A percentile compares a stretch with the other conserved stretches of the same genome.
These are phyloP conservation scores for Serendipita sp. DNA, from an alignment of 768 basidiomycete species.

Conservation along the genomic window DNA sequence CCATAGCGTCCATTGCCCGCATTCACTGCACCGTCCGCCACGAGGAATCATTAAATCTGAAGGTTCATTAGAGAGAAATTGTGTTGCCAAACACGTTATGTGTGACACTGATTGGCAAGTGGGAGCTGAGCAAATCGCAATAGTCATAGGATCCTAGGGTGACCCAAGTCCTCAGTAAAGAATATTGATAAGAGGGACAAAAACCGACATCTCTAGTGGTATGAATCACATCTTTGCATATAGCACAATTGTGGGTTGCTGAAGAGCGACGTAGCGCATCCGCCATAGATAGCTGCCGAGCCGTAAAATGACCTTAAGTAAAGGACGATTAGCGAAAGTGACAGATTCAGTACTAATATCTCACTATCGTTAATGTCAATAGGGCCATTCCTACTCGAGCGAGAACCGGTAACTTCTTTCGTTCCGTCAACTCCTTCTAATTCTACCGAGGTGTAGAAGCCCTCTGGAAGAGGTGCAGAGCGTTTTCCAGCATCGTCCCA, in stretches of 20 bases:
- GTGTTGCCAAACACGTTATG: slow-evolving; percentile 35
- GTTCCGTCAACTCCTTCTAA: slow-evolving; percentile 52
- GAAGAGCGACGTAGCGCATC: background rate
- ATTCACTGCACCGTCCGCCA: slow-evolving; percentile 41
- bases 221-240: slow-evolving; percentile 27
- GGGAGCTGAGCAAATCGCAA: slow-evolving; percentile 36
- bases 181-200: background rate
- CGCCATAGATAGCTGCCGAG: background rate
- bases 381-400: slow-evolving; percentile 28
- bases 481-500: slow-evolving; percentile 29
- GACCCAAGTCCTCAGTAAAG: background rate
- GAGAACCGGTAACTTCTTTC: slow-evolving; percentile 36
- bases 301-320: background rate
- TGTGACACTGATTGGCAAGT: slow-evolving; percentile 40
- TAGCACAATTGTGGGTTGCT: slow-evolving; percentile 5
- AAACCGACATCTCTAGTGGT: slow-evolving; percentile 27
- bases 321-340: no score
- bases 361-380: slow-evolving; percentile 44
- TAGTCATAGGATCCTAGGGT: slow-evolving; percentile 32
- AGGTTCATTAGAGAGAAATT: slow-evolving; percentile 24
- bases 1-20: slow-evolving; percentile 43
- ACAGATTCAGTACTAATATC: background rate
- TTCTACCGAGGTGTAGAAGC: slow-evolving; percentile 36
- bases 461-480: slow-evolving; percentile 29
- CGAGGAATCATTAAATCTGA: slow-evolving; percentile 33